Evolutionary conservation across 2,329 filamentous ascomycete genomes (phyloP).

Genomic region (Aspergillus quadrilineatus): DNA sequence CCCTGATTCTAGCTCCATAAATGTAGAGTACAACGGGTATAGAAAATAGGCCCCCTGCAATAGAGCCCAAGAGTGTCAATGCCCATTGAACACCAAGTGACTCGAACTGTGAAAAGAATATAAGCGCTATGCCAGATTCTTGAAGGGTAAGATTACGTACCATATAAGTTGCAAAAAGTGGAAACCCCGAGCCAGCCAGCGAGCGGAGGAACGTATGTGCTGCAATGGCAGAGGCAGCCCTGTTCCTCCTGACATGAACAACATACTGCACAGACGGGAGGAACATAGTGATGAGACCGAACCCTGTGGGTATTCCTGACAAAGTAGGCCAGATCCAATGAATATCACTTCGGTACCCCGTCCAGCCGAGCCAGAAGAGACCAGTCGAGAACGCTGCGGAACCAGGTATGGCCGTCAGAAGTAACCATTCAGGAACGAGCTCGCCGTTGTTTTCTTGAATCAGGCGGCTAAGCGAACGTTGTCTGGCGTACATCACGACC

Average conservation of each 20-base stretch:
- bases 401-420: slow-evolving; percentile 46
- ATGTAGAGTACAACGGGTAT: slow-evolving; percentile 27
- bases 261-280: background rate
- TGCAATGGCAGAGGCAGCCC: slow-evolving; percentile 51
- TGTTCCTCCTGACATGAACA: slow-evolving; percentile 12
- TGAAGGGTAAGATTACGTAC: slow-evolving; percentile 1
- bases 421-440: background rate
- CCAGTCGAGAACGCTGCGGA: slow-evolving; percentile 45
- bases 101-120: slow-evolving; percentile 24
- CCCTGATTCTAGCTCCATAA: slow-evolving; percentile 17
- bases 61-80: slow-evolving; percentile 32
- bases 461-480: background rate
- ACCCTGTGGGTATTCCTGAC: slow-evolving; percentile 47
- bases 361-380: slow-evolving; percentile 30
- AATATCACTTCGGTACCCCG: slow-evolving; percentile 38
- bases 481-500: background rate
- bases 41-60: slow-evolving; percentile 29
- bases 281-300: slow-evolving; percentile 27
- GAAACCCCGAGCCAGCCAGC: slow-evolving; percentile 41
- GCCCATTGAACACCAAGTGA: slow-evolving; percentile 33
- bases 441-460: background rate
- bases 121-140: background rate
- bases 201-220: slow-evolving; percentile 53
- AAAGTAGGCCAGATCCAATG: slow-evolving; percentile 45
- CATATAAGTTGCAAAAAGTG: slow-evolving; percentile 22